These are phyloP conservation scores for Pyracantha coccinea DNA, from an alignment of 331 rosid genomes.

Conservation along the genomic window DNA sequence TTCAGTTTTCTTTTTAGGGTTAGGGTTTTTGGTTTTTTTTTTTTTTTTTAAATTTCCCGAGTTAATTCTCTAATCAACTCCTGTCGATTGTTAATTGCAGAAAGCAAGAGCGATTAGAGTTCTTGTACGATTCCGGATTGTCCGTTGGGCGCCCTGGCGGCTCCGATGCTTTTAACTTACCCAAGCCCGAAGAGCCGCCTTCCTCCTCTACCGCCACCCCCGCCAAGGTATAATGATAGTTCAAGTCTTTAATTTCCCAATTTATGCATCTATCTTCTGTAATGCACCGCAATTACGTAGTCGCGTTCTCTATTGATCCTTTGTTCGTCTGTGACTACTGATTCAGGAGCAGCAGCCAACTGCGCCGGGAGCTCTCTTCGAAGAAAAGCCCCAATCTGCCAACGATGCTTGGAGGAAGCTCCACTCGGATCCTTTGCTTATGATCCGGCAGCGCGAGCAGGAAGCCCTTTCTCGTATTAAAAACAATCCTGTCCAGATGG, in stretches of 20 bases:
- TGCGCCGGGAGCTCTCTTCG: constrained; percentile 78
- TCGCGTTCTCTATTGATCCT: neutral
- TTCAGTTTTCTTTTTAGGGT: neutral
- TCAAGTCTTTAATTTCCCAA: neutral
- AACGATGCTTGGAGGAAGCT: constrained; percentile 95
- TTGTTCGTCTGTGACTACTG: neutral
- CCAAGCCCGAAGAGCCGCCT: constrained; percentile 30
- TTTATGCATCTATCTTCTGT: neutral
- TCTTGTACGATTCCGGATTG: constrained; percentile 82
- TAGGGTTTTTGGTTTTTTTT: neutral
- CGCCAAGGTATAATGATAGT: constrained; percentile 10
- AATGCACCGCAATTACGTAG: neutral
- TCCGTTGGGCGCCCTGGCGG: constrained; percentile 56
- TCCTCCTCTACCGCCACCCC: constrained; percentile 18
- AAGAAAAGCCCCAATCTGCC: constrained; percentile 83
- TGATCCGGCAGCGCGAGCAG: constrained; percentile 94
- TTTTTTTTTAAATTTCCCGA: neutral
- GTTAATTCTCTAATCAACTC: neutral
- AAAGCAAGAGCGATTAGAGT: constrained; percentile 85
- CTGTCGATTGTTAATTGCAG: constrained; percentile 26
- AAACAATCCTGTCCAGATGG: constrained; percentile 94
- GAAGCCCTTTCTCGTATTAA: constrained; percentile 64
- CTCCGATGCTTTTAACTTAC: constrained; percentile 66
- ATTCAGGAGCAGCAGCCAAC: constrained; percentile 24
- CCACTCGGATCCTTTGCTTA: constrained; percentile 86